phyloP scores from a whole-genome alignment of 202 grass and related monocot species.

The Dendrocalamus latiflorus region DNA sequence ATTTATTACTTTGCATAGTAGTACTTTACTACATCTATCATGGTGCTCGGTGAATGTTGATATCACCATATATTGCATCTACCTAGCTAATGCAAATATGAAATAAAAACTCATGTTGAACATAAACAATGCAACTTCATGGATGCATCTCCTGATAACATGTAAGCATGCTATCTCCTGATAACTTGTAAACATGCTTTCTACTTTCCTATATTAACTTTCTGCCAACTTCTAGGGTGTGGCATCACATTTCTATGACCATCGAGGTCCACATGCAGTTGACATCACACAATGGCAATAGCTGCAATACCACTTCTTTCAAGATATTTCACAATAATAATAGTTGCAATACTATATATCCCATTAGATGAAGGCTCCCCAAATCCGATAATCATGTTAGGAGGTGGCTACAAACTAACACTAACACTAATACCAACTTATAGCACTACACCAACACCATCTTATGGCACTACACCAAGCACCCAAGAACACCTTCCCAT shows the following conservation, averaged over 20 bases:
- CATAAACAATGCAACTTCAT: background rate
- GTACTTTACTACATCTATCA: background rate
- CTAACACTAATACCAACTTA: conserved; percentile 33
- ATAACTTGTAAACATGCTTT: background rate
- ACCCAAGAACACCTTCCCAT: conserved; percentile 42
- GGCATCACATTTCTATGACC: background rate
- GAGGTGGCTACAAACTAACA: conserved; percentile 32
- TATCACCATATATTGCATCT: background rate
- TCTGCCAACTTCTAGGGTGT: background rate
- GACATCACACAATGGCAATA: background rate
- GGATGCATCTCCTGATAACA: too few relatives aligned
- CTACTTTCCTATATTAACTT: background rate
- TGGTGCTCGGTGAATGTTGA: background rate
- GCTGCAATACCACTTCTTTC: too few relatives aligned
- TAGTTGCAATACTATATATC: conserved; percentile 2
- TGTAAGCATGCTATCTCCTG: background rate
- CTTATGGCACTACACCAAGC: conserved; percentile 47
- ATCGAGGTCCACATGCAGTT: background rate
- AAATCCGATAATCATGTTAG: conserved; percentile 31
- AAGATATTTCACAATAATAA: conserved; percentile 7
- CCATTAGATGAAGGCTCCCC: conserved; percentile 40
- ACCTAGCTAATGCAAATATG: conserved; percentile 9
- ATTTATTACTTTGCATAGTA: conserved; percentile 22
- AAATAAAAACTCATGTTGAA: background rate
- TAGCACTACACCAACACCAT: conserved; percentile 39